Percentiles rank a stretch among this genome's conserved stretches.
phyloP scores from a whole-genome alignment of 768 basidiomycete species.

The Megacollybia marginata region DNA sequence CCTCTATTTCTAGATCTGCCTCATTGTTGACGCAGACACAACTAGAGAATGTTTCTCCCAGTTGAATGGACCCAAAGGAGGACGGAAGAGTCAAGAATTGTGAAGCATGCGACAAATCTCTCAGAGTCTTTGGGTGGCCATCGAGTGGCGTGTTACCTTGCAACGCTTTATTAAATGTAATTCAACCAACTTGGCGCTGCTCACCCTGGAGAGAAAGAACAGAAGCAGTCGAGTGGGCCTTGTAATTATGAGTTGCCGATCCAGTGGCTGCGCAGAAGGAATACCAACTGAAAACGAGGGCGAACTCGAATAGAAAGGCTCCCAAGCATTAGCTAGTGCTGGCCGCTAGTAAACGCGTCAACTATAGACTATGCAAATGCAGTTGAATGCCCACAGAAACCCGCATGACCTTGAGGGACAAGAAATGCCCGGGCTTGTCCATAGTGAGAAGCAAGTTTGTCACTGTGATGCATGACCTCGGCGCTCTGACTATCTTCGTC shows the following conservation, averaged over 20 bases:
- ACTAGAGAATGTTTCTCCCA: slow-evolving; percentile 85
- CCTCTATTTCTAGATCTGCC: slow-evolving; percentile 51
- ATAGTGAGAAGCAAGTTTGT: neutral
- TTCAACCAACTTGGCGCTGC: slow-evolving; percentile 58
- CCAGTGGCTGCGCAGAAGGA: neutral
- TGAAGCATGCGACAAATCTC: slow-evolving; percentile 73
- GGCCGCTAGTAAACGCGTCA: slow-evolving; percentile 45
- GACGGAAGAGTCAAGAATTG: slow-evolving; percentile 76
- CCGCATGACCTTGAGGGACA: slow-evolving; percentile 84
- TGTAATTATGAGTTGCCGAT: neutral
- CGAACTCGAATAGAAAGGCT: slow-evolving; percentile 81
- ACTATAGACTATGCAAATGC: slow-evolving; percentile 1
- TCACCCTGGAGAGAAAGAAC: neutral
- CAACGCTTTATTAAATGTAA: slow-evolving; percentile 42
- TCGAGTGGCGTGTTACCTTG: slow-evolving; percentile 60
- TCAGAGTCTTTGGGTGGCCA: slow-evolving; percentile 76
- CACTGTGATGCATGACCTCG: neutral
- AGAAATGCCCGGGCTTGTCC: slow-evolving; percentile 32
- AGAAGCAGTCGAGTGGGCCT: slow-evolving; percentile 1
- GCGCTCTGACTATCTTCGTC: slow-evolving; percentile 18
- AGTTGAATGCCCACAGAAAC: slow-evolving; percentile 55
- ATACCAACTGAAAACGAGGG: slow-evolving; percentile 62
- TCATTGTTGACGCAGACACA: slow-evolving; percentile 82
- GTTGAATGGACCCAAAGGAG: slow-evolving; percentile 79
- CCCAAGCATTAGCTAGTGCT: slow-evolving; percentile 68